Evolutionary conservation across 305 asterid genomes (phyloP).

Genomic region (Rubia occidens): DNA sequence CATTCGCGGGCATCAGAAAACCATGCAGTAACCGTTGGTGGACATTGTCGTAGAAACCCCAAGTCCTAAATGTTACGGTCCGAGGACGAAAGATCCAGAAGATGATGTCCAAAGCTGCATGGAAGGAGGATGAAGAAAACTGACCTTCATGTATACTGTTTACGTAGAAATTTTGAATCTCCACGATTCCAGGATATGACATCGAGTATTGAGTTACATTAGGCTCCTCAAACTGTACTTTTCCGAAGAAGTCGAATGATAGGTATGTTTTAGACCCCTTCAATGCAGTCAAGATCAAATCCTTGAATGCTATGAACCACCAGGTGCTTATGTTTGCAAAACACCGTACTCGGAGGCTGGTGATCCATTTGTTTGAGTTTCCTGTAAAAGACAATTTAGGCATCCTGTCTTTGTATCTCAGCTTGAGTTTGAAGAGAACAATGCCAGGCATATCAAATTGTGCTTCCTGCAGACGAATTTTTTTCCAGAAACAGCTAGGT

Average conservation of each 20-base stretch:
- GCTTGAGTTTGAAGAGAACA: background rate
- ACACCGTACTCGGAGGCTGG: background rate
- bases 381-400: background rate
- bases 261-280: background rate
- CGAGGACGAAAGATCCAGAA: background rate
- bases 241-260: background rate
- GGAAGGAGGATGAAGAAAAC: background rate
- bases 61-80: background rate
- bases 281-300: background rate
- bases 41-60: background rate
- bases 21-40: background rate
- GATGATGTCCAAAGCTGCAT: background rate
- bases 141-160: background rate
- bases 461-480: background rate
- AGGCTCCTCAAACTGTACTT: background rate
- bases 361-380: background rate
- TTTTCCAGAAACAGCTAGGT: background rate
- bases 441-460: background rate
- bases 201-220: background rate
- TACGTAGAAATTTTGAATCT: background rate
- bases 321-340: background rate
- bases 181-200: background rate
- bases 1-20: background rate
- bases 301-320: background rate
- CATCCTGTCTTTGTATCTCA: background rate